Conservation (phyloP, 306 rosid genomes). For the Quercus agrifolia region DNA sequence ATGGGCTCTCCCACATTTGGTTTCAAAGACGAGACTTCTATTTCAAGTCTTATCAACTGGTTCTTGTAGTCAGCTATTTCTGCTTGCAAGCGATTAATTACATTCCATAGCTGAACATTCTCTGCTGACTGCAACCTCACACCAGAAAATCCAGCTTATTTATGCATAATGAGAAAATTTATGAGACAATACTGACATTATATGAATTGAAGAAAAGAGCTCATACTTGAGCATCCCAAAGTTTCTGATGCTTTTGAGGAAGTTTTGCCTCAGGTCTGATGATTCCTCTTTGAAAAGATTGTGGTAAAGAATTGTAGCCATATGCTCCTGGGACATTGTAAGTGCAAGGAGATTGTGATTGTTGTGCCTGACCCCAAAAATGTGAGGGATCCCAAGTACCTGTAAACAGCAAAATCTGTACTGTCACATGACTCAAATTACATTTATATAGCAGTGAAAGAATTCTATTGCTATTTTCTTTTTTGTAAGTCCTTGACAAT, state of each 20-base stretch:
- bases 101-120: constrained; percentile 43
- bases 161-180: neutral
- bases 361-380: constrained; percentile 49
- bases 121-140: constrained; percentile 42
- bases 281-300: constrained; percentile 31
- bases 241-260: constrained; percentile 47
- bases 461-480: neutral
- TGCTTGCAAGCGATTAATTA: constrained; percentile 35
- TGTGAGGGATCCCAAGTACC: constrained; percentile 46
- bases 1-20: constrained; percentile 24
- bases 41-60: constrained; percentile 31
- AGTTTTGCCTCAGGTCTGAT: constrained; percentile 30
- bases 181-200: neutral
- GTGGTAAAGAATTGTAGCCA: constrained; percentile 26
- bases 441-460: neutral
- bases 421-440: constrained; percentile 8
- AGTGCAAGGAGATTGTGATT: constrained; percentile 27
- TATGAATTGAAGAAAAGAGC: neutral
- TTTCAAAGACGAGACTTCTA: constrained; percentile 42
- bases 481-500: neutral
- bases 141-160: constrained; percentile 3
- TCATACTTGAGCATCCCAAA: constrained; percentile 56
- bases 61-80: constrained; percentile 46
- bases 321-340: constrained; percentile 28
- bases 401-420: constrained; percentile 24